A percentile compares a stretch with the other conserved stretches of the same genome.
Conservation (phyloP, 2,329 filamentous ascomycete species). For the Neospermospora avenae region DNA sequence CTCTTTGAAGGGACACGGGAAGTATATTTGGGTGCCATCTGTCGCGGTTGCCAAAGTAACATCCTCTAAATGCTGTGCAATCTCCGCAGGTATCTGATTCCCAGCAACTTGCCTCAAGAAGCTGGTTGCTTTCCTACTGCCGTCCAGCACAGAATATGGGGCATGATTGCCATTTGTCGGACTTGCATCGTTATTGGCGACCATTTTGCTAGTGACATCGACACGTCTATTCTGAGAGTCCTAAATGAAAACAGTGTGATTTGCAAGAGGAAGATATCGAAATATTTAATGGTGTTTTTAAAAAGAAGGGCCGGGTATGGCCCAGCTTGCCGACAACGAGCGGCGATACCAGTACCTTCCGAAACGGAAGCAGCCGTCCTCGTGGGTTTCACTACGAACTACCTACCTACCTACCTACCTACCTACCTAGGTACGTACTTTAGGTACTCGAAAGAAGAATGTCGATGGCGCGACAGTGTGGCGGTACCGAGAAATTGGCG, state of each 20-base stretch:
- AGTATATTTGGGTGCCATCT: constrained; percentile 37
- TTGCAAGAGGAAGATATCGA: background rate
- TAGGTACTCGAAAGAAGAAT: too few relatives aligned
- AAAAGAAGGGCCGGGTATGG: constrained; percentile 3
- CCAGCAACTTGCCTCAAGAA: constrained; percentile 17
- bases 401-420: too few relatives aligned
- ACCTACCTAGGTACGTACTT: too few relatives aligned
- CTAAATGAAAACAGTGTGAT: constrained; percentile 2
- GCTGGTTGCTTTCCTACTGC: constrained; percentile 25
- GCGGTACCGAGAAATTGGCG: too few relatives aligned
- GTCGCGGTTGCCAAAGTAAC: constrained; percentile 28
- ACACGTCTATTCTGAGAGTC: background rate
- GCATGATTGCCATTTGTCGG: constrained; percentile 7
- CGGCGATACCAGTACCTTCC: too few relatives aligned
- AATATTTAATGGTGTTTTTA: background rate
- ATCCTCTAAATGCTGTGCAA: constrained; percentile 24
- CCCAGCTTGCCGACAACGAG: too few relatives aligned
- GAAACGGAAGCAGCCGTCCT: background rate
- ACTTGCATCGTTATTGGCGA: background rate
- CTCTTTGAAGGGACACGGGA: constrained; percentile 47
- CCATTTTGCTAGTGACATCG: constrained; percentile 1
- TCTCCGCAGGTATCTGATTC: constrained; percentile 25
- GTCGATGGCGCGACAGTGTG: too few relatives aligned
- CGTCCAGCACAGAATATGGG: constrained; percentile 29
- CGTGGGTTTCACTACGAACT: too few relatives aligned